phyloP scores from a whole-genome alignment of 2,329 filamentous ascomycete species.

The Beauveria caledonica region DNA sequence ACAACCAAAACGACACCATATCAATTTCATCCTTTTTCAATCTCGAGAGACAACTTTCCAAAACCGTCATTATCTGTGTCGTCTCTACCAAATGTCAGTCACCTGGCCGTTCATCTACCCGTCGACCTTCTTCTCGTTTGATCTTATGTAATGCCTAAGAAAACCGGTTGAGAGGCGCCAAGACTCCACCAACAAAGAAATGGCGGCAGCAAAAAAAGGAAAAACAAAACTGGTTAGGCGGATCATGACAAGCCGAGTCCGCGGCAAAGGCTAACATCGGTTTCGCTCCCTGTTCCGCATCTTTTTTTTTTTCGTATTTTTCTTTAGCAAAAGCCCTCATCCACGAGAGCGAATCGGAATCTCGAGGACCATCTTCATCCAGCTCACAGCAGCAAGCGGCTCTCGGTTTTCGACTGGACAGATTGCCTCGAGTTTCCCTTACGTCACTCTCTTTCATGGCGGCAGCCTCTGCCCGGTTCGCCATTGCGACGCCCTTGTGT shows the following conservation, averaged over 20 bases:
- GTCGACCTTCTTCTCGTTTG: neutral
- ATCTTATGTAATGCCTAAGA: neutral
- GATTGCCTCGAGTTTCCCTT: neutral
- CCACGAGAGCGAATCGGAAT: neutral
- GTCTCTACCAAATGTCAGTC: too few species aligned
- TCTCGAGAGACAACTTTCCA: too few species aligned
- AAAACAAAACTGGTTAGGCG: neutral
- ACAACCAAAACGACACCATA: too few species aligned
- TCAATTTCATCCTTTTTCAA: too few species aligned
- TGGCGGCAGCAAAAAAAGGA: neutral
- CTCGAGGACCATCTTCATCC: neutral
- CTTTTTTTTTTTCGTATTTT: neutral
- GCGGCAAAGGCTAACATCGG: neutral
- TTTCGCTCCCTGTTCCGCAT: neutral
- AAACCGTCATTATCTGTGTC: too few species aligned
- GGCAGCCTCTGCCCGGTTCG: constrained; percentile 9
- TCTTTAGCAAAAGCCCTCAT: neutral
- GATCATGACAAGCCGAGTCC: neutral
- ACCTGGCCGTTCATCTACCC: neutral
- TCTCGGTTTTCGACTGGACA: neutral
- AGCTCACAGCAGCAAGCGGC: neutral
- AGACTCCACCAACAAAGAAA: constrained; percentile 3
- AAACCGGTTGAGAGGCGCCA: neutral
- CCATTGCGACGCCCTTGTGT: constrained; percentile 6
- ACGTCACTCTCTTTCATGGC: constrained; percentile 5